Evolutionary conservation across 306 rosid genomes (phyloP), one percentile per base, ranked within the genome.

Genomic region (Quercus berberidifolia): DNA sequence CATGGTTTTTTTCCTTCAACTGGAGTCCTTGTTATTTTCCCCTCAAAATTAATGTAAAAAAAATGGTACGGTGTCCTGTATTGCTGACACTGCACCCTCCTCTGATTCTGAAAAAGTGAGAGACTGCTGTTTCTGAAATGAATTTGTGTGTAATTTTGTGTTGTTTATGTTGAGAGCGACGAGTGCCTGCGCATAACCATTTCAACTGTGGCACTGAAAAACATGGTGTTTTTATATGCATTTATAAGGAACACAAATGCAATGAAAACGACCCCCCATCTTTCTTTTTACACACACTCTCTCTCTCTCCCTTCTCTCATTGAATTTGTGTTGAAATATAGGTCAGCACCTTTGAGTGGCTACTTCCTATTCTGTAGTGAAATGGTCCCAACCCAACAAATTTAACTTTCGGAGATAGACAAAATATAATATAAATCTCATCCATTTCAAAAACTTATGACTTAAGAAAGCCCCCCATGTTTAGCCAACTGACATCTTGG

Each of bases 161-260:
- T 75, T 79, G 87, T 85, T 78, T 86, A 67, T 65, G 87, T 69
- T 91, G 98, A 93, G 89, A 91, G 89, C 76, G 97, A 93, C 93
- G 83, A 85, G 77, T 82, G 86, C 83, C 84, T 86, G 87, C 55
- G 80, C 83, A 69, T 67, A 79, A 83, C 80, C 83, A 85, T 84
- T 82, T 82, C 90, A 90, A 89, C 96, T 86, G 83, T 88, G 96
- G 96, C 98, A 94, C 98, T 94, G 98, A 94, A 94, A 94, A 92
- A 88, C 96, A 94, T 92, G 97, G 73, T 35, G 52, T 82, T 46
- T 73, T 54, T 49, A 75, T 81, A 55, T 75, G 80, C 84, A 80
- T 85, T 91, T 87, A 78, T 79, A 85, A 81, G 85, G 74, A 81
- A 43, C 87, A 74, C 85, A 88, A 83, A 88, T 83, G 85, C 93